Percentiles rank a stretch among this genome's conserved stretches.
Evolutionary conservation across 768 basidiomycete species (phyloP).

Genomic region (Suillus clintonianus): DNA sequence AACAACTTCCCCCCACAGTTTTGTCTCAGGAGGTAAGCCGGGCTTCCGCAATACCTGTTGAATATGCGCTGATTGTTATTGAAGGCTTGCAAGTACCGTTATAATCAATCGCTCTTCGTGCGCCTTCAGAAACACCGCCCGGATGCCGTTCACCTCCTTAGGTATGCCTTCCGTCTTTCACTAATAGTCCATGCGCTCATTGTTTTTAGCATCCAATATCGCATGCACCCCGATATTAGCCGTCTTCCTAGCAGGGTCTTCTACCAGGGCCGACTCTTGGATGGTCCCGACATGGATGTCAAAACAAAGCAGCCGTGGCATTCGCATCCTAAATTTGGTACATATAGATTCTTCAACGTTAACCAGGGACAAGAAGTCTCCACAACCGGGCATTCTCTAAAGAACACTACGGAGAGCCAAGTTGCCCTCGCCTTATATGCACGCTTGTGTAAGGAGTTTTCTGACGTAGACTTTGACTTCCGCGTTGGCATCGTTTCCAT

Average conservation of each 20-base stretch:
- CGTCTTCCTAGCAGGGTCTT: constrained; percentile 85
- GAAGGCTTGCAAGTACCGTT: constrained; percentile 69
- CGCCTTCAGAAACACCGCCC: constrained; percentile 79
- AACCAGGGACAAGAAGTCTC: constrained; percentile 59
- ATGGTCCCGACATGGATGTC: constrained; percentile 85
- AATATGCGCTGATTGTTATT: constrained; percentile 1
- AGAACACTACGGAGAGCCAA: constrained; percentile 73
- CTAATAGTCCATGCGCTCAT: constrained; percentile 1
- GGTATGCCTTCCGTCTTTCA: constrained; percentile 44
- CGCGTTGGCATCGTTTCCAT: constrained; percentile 82
- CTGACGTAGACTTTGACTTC: constrained; percentile 52
- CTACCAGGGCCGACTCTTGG: constrained; percentile 75
- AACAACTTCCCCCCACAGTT: constrained; percentile 95
- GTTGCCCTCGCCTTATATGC: constrained; percentile 78
- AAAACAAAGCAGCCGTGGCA: constrained; percentile 93
- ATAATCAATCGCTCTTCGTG: constrained; percentile 93
- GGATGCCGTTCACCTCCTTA: constrained; percentile 88
- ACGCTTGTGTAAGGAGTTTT: constrained; percentile 66
- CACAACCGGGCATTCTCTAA: constrained; percentile 64
- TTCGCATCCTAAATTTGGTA: constrained; percentile 68
- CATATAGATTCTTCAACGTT: constrained; percentile 90
- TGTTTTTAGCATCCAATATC: constrained; percentile 86
- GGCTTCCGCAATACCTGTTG: constrained; percentile 29
- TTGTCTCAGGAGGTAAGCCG: constrained; percentile 57
- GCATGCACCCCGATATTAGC: constrained; percentile 98